phyloP scores from a whole-genome alignment of 2,329 filamentous ascomycete genomes.

The Seiridium unicorne region DNA sequence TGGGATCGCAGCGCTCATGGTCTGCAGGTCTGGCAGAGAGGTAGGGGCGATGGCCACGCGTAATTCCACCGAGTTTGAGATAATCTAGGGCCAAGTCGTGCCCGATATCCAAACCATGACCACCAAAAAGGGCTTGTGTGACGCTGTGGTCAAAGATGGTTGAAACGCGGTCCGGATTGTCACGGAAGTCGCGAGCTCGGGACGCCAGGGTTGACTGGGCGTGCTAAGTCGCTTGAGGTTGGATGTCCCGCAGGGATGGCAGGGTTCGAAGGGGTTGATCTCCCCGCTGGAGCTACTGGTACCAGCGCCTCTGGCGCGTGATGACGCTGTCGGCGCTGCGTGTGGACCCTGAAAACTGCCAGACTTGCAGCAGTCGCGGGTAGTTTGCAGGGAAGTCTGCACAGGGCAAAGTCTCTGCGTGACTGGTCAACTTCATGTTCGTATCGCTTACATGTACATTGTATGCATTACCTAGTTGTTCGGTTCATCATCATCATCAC shows the following conservation, averaged over 20 bases:
- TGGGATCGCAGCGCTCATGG: background rate
- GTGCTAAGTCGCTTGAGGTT: background rate
- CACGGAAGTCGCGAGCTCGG: background rate
- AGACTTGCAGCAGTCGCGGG: background rate
- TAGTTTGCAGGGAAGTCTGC: background rate
- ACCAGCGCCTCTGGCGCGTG: background rate
- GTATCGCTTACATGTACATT: background rate
- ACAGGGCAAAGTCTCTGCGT: no score
- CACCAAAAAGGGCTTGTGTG: background rate
- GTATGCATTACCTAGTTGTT: background rate
- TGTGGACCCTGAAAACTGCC: background rate
- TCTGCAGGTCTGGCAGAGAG: background rate
- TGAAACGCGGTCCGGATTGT: background rate
- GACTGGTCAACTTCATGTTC: background rate
- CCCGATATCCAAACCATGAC: no score
- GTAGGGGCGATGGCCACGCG: background rate
- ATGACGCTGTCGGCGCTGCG: background rate
- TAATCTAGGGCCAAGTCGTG: no score
- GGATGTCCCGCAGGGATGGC: background rate
- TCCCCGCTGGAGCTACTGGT: background rate
- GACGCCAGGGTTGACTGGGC: no score
- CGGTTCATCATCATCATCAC: no score
- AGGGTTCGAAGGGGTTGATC: background rate
- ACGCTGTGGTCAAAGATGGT: background rate
- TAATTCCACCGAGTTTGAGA: background rate